These are phyloP conservation scores for Geotrichum candidum DNA, from an alignment of 1,139 yeast species.

Conservation along the genomic window DNA sequence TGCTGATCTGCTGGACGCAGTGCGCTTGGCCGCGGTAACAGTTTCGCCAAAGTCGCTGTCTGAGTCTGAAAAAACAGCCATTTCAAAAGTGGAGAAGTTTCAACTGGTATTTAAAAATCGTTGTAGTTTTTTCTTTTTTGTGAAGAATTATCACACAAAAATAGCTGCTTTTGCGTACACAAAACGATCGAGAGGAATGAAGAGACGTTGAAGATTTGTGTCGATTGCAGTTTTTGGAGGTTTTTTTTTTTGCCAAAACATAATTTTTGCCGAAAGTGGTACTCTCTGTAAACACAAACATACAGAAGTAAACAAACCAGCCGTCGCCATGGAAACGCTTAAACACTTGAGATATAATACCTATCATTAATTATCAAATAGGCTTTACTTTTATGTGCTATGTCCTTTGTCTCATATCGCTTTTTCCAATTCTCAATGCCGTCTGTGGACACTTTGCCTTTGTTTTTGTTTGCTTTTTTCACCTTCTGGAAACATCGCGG, in stretches of 20 bases:
- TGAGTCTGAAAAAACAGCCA: slow-evolving; percentile 16
- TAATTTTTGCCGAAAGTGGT: neutral
- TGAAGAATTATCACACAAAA: neutral
- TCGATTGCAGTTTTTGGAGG: neutral
- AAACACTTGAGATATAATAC: neutral
- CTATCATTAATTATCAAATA: neutral
- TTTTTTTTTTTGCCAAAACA: neutral
- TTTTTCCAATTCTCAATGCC: neutral
- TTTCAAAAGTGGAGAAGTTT: neutral
- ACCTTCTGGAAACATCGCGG: neutral
- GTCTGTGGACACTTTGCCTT: neutral
- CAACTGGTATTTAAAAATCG: neutral
- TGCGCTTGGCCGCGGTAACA: slow-evolving; percentile 8
- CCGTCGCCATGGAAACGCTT: slow-evolving; percentile 7
- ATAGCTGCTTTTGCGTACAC: neutral
- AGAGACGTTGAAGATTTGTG: neutral
- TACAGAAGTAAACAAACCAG: neutral
- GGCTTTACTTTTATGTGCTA: neutral
- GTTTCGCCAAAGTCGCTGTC: slow-evolving; percentile 12
- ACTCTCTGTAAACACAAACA: neutral
- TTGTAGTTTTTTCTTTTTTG: too few species aligned
- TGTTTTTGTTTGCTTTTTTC: neutral
- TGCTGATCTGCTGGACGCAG: slow-evolving; percentile 8
- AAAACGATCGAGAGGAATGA: neutral
- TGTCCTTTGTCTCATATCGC: neutral